Evolutionary conservation across 2,329 filamentous ascomycete genomes (phyloP), one percentile per base, ranked within the genome.

Genomic region (Aspergillus nomiae): DNA sequence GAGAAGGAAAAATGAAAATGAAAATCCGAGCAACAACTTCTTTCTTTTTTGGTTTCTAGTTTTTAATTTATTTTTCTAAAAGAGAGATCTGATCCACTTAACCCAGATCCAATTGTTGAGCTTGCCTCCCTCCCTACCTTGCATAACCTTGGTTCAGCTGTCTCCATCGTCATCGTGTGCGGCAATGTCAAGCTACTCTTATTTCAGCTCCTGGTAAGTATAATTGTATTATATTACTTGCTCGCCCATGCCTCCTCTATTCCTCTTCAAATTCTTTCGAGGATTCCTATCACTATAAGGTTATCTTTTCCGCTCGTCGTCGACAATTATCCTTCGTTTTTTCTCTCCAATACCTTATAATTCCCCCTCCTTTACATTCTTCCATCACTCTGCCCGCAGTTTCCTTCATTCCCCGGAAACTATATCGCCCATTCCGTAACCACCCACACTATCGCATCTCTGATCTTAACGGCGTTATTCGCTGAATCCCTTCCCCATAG

Each of bases 91-190:
- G 65, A 61, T 63, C 66, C 63, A 67, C 65, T 54, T 51, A 66
- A 63, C 28, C 63, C 60, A 62, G 66, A 65, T 65, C 67, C 67
- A 69, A 69, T 69, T 69, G 64, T 65, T 65, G 59, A 60, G 63
- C 63, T 51, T 64, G 65, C 62, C 62, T 67, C 66, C 56, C 62
- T 68, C 64, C 65, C 62, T 67, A 63, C 69, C 68, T 70, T 71
- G 69, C 69, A 70, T 70, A 70, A 69, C 66, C 68, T 70, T 71
- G 68, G 68, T 70, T 71, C 67, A 70, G 68, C 67, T 70, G 62
- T 68, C 63, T 65, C 66, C 68, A 71, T 69, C 67, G 66, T 68
- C 66, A 69, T 69, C 63, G 66, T 65, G 66, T 61, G 65, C 65
- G 65, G 64, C 66, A 67, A 71, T 70, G 62, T 68, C 59, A 65